phyloP scores from a whole-genome alignment of 257 asterid species.

The Nyctanthes arbortristis region DNA sequence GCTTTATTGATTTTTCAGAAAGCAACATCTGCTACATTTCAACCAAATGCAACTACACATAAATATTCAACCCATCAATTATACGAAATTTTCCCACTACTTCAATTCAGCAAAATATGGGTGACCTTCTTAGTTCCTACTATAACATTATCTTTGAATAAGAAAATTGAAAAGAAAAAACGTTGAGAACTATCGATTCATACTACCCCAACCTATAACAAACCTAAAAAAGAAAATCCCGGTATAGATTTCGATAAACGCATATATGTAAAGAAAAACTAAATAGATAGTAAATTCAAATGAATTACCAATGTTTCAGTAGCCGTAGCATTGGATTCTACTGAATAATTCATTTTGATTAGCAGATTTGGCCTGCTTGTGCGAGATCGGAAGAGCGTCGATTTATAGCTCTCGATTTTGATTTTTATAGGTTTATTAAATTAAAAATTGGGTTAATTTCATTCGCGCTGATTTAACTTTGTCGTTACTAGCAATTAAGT shows the following conservation, averaged over 20 bases:
- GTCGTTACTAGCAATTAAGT: too few species aligned
- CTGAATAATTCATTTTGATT: slow-evolving; percentile 19
- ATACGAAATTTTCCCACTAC: neutral
- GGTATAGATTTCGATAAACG: neutral
- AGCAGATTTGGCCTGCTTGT: neutral
- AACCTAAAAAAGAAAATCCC: slow-evolving; percentile 13
- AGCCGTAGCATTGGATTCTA: slow-evolving; percentile 15
- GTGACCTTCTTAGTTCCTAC: neutral
- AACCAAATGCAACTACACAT: neutral
- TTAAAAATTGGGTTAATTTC: too few species aligned
- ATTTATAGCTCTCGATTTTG: too few species aligned
- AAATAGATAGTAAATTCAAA: neutral
- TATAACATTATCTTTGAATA: neutral
- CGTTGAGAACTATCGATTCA: neutral
- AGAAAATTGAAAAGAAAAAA: neutral
- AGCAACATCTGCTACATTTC: neutral
- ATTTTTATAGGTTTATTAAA: too few species aligned
- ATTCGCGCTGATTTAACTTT: too few species aligned
- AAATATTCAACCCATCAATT: neutral
- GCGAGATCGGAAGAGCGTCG: too few species aligned
- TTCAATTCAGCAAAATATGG: neutral
- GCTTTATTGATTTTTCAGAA: too few species aligned
- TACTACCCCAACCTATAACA: slow-evolving; percentile 14
- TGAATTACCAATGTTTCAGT: slow-evolving; percentile 30
- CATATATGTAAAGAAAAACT: neutral